Percentiles rank a stretch among this genome's conserved stretches.
Conservation (phyloP, 495 filamentous ascomycete species). For the Aspergillus conjunctus region DNA sequence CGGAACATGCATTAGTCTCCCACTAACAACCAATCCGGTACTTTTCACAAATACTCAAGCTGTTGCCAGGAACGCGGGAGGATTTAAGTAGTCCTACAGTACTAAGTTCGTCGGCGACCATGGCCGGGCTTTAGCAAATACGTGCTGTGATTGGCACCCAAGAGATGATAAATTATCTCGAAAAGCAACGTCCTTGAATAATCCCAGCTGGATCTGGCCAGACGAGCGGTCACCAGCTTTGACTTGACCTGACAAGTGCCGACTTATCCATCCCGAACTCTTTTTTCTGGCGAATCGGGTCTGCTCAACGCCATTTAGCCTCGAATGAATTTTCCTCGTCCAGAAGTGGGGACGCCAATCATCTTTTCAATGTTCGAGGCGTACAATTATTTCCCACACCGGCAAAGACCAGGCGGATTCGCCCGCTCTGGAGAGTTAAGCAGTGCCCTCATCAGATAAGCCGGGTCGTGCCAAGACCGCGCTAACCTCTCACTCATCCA, state of each 20-base stretch:
- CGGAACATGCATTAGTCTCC: not conserved
- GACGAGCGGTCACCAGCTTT: too few species aligned
- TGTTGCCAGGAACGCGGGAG: not conserved
- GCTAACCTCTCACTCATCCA: constrained; percentile 5
- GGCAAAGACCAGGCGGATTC: constrained; percentile 3
- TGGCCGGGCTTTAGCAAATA: not conserved
- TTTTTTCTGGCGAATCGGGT: not conserved
- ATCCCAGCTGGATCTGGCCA: not conserved
- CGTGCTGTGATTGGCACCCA: not conserved
- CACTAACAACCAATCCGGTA: not conserved
- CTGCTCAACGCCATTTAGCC: not conserved
- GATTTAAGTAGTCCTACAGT: not conserved
- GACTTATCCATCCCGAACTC: too few species aligned
- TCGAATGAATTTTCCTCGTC: not conserved
- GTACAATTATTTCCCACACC: not conserved
- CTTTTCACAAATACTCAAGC: not conserved
- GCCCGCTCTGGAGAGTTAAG: constrained; percentile 1
- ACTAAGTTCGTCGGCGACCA: too few species aligned
- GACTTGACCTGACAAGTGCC: too few species aligned
- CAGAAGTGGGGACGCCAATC: constrained; percentile 8
- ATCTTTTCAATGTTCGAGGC: not conserved
- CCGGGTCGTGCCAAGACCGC: constrained; percentile 1
- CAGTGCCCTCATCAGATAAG: not conserved
- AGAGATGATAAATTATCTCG: not conserved
- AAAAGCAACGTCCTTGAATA: not conserved